Evolutionary conservation across 2,329 filamentous ascomycete genomes (phyloP), one percentile per base, ranked within the genome.

Genomic region (Aspergillus nomiae): DNA sequence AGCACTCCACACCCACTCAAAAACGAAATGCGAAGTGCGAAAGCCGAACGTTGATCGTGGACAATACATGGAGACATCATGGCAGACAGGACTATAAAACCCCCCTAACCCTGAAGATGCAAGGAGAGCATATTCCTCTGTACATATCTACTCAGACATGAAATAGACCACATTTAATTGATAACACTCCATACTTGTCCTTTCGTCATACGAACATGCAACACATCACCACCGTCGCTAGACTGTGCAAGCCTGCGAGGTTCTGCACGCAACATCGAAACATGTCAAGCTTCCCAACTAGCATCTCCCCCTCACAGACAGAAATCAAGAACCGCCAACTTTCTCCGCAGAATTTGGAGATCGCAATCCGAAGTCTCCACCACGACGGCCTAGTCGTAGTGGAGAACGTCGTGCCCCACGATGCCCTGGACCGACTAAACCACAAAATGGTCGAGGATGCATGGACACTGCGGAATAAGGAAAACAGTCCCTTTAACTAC

Each of bases 401-500:
- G 3, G 80, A 87, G 58, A 76, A 86, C 69, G 81, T 81, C 2
- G 78, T 88, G 24, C 78, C 81, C 0, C 82, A 85, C 65, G 70
- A 77, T 0, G 71, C 82, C n/a, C 74, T 89, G 3, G 84, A 89
- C 67, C 68, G 70, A 8, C 75, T 90, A 43, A 89, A 89, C 68
- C 65, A 68, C 53, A 85, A 84, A 66, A 90, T 90, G 87, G 80
- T 86, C 1, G 41, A 84, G 53, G 87, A 90, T 70, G 86, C 87
- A 1, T 78, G 78, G 2, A 69, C 73, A 4, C 77, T 89, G 2
- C 84, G 85, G 61, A 77, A 76, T 0, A 76, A 85, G 2, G 81
- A 87, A 24, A 79, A 85, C 19, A 82, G 83, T 0, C 85, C 85
- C 0, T 89, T 84, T 77, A 89, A 89, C 67, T 89, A 89, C 70